A percentile compares a stretch with the other conserved stretches of the same genome.
Evolutionary conservation across 345 rosid species (phyloP).

Genomic region (Gossypium ekmanianum): DNA sequence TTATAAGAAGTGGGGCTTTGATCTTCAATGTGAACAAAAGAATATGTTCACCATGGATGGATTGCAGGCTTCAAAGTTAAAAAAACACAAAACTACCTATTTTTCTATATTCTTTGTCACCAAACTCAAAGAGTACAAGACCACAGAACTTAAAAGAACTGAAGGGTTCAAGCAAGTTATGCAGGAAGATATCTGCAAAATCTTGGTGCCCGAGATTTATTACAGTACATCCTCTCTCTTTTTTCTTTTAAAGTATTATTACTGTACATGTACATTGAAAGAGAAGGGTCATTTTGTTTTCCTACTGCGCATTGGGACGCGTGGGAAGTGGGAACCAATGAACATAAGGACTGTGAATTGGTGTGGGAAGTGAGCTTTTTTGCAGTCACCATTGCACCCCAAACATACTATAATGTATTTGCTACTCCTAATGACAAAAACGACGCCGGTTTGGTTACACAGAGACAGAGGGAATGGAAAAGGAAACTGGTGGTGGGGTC

Average conservation of each 20-base stretch:
- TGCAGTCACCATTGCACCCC: neutral
- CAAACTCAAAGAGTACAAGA: neutral
- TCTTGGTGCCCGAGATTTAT: neutral
- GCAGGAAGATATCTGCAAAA: neutral
- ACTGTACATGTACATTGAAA: neutral
- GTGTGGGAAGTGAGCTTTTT: constrained; percentile 1
- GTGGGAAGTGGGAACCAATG: constrained; percentile 10
- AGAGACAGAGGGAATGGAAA: neutral
- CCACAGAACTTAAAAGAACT: too few species aligned
- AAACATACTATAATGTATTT: neutral
- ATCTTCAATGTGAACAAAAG: neutral
- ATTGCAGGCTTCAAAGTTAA: neutral
- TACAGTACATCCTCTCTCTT: neutral
- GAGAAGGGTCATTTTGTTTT: neutral
- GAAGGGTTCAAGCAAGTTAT: neutral
- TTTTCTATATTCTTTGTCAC: neutral
- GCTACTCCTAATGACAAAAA: neutral
- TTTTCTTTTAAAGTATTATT: too few species aligned
- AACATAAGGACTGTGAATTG: neutral
- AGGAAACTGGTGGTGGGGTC: neutral
- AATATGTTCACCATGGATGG: neutral
- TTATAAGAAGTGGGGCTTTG: neutral
- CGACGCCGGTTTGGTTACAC: neutral
- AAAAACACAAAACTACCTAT: neutral
- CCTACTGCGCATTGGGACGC: neutral